Percentiles rank a stretch among this genome's conserved stretches.
Conservation (phyloP, 176 grass and related monocot species). For the Paspalum notatum region DNA sequence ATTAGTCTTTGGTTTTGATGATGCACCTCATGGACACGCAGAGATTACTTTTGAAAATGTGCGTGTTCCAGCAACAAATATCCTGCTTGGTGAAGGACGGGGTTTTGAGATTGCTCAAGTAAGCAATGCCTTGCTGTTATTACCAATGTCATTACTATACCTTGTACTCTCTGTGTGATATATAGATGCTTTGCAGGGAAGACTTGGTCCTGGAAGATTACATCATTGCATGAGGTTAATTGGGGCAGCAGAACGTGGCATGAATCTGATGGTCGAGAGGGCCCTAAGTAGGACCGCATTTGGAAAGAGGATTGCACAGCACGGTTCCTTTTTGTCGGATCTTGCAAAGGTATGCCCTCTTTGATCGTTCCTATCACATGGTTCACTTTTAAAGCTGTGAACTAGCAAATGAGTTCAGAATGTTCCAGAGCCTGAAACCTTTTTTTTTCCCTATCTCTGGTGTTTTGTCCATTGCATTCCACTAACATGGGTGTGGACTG, state of each 20-base stretch:
- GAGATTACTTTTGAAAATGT: constrained; percentile 96
- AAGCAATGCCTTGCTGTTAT: constrained; percentile 27
- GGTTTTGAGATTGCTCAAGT: constrained; percentile 99
- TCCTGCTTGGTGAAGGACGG: constrained; percentile 85
- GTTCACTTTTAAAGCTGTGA: background rate
- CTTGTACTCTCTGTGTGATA: constrained; percentile 1
- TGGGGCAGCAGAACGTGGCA: constrained; percentile 92
- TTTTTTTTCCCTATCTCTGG: background rate
- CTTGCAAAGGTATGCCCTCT: constrained; percentile 71
- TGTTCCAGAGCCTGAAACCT: too few relatives aligned
- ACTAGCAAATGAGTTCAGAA: background rate
- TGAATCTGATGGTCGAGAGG: constrained; percentile 84
- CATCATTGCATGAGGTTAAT: constrained; percentile 96
- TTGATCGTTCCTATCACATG: background rate
- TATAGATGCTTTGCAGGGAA: constrained; percentile 66
- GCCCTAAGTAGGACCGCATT: constrained; percentile 77
- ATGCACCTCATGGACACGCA: constrained; percentile 93
- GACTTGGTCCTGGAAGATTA: constrained; percentile 91
- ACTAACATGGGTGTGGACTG: constrained; percentile 34
- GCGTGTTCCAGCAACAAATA: constrained; percentile 70
- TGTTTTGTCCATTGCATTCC: background rate
- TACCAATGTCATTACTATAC: background rate
- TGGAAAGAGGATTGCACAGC: constrained; percentile 85
- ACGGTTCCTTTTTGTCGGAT: constrained; percentile 87
- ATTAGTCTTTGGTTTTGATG: constrained; percentile 92